Evolutionary conservation across 345 rosid species (phyloP).

Genomic region (Camelina sativa): DNA sequence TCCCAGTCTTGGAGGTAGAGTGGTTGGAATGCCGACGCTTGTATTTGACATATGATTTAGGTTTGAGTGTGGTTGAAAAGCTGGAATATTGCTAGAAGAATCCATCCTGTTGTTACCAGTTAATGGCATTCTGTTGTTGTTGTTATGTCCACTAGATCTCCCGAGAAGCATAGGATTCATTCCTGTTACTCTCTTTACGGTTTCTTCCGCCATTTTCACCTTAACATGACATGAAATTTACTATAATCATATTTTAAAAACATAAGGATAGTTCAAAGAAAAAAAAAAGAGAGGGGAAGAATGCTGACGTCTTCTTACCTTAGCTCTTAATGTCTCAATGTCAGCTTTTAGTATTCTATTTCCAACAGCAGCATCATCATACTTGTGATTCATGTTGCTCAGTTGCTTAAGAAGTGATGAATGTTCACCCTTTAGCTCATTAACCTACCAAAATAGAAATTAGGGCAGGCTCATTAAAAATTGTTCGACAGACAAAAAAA

Average conservation of each 20-base stretch:
- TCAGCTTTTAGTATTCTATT: conserved; percentile 95
- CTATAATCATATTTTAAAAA: not conserved
- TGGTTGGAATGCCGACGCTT: conserved; percentile 10
- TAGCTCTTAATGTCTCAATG: conserved; percentile 88
- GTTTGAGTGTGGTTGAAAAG: conserved; percentile 44
- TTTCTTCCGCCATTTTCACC: conserved; percentile 99
- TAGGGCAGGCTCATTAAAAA: not conserved
- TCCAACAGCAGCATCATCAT: conserved; percentile 78
- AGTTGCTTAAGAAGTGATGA: conserved; percentile 68
- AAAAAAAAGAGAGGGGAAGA: not conserved
- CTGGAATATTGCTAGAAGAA: conserved; percentile 34
- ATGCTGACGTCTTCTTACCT: conserved; percentile 50
- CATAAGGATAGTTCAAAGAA: conserved; percentile 9
- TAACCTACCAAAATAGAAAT: conserved; percentile 55
- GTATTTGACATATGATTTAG: conserved; percentile 35
- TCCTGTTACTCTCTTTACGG: conserved; percentile 86
- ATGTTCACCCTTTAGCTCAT: conserved; percentile 79
- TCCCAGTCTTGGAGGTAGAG: conserved; percentile 36
- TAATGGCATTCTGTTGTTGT: conserved; percentile 50
- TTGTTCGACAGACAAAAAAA: not conserved
- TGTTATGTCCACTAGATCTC: conserved; percentile 52
- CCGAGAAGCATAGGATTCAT: conserved; percentile 71
- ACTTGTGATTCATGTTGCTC: conserved; percentile 73
- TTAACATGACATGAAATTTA: conserved; percentile 34
- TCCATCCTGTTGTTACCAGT: conserved; percentile 38